Evolutionary conservation across 345 rosid species (phyloP), one percentile per base, ranked within the genome.

Genomic region (Citrus trifoliata): DNA sequence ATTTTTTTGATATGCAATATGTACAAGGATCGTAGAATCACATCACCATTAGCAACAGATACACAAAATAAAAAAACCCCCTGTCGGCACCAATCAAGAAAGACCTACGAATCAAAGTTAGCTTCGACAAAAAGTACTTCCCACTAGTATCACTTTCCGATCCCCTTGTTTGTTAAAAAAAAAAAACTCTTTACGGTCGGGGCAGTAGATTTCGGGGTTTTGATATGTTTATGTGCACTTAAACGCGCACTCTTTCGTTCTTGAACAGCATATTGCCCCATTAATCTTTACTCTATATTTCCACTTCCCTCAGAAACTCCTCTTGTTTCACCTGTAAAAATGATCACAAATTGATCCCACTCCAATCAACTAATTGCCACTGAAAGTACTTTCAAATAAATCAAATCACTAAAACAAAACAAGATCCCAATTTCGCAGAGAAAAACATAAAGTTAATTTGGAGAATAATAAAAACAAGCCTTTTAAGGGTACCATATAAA

Each of bases 281-380:
- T 71, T 40, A 21, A 16, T 37, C 51, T 71, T 61, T 14, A 61
- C 67, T 53, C 77, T 72, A 51, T 71, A 48, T 65, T n/a, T 65
- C 14, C 14, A 33, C 46, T 7, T 33, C 67, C 76, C 51, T 13
- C 18, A 3, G 59, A 66, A 59, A 58, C 4, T 74, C 66, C 40
- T 35, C 33, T 62, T 73, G 22, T 46, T 70, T 81, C 79, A 63
- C 78, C 88, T 85, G 88, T 16, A 73, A 62, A 78, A 70, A 14
- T 0, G 58, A 6, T 18, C 65, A 37, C 51, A 46, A 12, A 27
- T 60, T 13, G 14, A 70, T 65, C 80, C 65, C 76, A 73, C 37
- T 27, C 18, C 38, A 60, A 70, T 73, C 71, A 75, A 55, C 24
- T 7, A 33, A 58, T 35, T 55, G 75, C 38, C 48, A 56, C 33